Conservation (phyloP, 768 basidiomycete genomes). For the Lentinula lateritia region DNA sequence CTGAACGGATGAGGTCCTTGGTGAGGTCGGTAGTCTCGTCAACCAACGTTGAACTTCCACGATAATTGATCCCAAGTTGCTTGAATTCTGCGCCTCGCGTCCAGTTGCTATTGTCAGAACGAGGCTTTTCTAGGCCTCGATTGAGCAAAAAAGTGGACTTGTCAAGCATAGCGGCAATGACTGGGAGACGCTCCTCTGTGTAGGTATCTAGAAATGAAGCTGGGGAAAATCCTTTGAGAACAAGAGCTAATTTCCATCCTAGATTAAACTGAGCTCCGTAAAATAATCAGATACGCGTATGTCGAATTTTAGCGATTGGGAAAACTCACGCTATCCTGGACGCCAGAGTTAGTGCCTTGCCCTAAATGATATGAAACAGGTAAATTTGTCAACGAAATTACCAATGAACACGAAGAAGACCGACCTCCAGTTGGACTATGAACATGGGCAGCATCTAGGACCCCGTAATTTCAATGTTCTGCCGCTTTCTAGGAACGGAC, state of each 20-base stretch:
- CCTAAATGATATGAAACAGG: conserved; percentile 4
- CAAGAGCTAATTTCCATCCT: conserved; percentile 23
- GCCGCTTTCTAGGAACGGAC: too few relatives aligned
- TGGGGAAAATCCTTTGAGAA: conserved; percentile 12
- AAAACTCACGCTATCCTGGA: conserved; percentile 25
- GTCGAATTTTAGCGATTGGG: background rate
- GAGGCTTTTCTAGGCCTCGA: conserved; percentile 2
- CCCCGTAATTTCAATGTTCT: too few relatives aligned
- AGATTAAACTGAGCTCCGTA: conserved; percentile 17
- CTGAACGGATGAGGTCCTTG: conserved; percentile 7
- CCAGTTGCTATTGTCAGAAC: conserved; percentile 11
- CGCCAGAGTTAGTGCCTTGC: conserved; percentile 24
- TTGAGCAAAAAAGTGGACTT: conserved; percentile 14
- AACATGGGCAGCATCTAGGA: conserved; percentile 37
- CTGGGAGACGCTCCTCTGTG: conserved; percentile 20
- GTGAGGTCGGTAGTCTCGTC: conserved; percentile 26
- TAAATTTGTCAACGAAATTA: background rate
- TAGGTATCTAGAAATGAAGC: conserved; percentile 19
- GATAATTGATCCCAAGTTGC: conserved; percentile 50
- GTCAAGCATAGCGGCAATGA: conserved; percentile 23
- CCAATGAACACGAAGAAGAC: background rate
- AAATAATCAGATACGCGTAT: background rate
- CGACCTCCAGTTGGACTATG: conserved; percentile 29
- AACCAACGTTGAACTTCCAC: conserved; percentile 42
- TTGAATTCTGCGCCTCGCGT: conserved; percentile 18